Percentiles rank a stretch among this genome's conserved stretches.
Evolutionary conservation across 257 asterid species (phyloP).

Genomic region (Gentiana dahurica): DNA sequence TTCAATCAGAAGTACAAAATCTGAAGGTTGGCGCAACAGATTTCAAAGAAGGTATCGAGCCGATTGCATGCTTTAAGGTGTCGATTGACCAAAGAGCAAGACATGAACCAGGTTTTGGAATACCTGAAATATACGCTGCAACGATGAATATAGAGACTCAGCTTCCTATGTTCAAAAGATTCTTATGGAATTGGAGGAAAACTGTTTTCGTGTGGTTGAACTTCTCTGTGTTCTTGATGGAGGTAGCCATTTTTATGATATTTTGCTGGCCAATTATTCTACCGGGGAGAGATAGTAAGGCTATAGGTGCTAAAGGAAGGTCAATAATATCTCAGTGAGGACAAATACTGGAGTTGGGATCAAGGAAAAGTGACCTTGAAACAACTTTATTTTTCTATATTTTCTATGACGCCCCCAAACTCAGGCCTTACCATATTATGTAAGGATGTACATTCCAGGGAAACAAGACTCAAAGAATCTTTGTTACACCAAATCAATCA

Average conservation of each 20-base stretch:
- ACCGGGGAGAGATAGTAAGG: conserved; percentile 18
- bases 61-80: conserved; percentile 30
- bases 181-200: conserved; percentile 42
- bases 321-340: conserved; percentile 17
- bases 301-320: conserved; percentile 8
- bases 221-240: conserved; percentile 15
- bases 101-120: conserved; percentile 32
- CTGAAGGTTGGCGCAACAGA: conserved; percentile 25
- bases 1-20: conserved; percentile 42
- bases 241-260: conserved; percentile 15
- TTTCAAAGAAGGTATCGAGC: conserved; percentile 27
- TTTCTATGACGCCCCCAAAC: too few relatives aligned
- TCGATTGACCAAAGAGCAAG: conserved; percentile 47
- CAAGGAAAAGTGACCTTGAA: background rate
- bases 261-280: conserved; percentile 28
- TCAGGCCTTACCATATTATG: too few relatives aligned
- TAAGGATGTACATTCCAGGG: too few relatives aligned
- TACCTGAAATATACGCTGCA: conserved; percentile 47
- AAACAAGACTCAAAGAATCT: too few relatives aligned
- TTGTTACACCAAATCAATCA: too few relatives aligned
- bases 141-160: conserved; percentile 30
- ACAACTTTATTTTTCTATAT: too few relatives aligned
- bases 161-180: conserved; percentile 29
- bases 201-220: conserved; percentile 46
- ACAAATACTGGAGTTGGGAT: too few relatives aligned